Evolutionary conservation across 2,329 filamentous ascomycete genomes (phyloP).

Genomic region (Triangularia verruculosa): DNA sequence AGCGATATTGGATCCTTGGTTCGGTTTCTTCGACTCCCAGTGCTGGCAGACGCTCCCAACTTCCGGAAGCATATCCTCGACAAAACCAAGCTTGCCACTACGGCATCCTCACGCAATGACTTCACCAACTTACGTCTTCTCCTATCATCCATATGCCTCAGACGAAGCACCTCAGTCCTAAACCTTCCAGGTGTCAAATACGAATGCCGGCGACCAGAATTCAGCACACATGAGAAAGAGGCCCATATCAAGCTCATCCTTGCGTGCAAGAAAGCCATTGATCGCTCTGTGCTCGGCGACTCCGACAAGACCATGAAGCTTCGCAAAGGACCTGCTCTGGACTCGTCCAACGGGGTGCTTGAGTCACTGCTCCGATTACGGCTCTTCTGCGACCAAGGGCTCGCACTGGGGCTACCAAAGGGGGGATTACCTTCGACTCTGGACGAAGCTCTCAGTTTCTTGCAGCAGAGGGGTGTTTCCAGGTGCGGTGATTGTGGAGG

Average conservation of each 20-base stretch:
- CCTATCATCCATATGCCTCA: slow-evolving; percentile 7
- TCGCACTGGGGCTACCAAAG: not conserved
- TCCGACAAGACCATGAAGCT: not conserved
- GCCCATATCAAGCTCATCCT: not conserved
- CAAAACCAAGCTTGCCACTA: not conserved
- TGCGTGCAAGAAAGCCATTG: not conserved
- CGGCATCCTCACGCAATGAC: not conserved
- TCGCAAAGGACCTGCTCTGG: not conserved
- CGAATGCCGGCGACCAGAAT: not conserved
- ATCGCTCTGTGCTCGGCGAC: not conserved
- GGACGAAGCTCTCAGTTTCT: not conserved
- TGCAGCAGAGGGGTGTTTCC: not conserved
- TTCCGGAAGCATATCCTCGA: slow-evolving; percentile 7
- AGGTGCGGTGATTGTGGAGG: not conserved
- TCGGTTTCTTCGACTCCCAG: slow-evolving; percentile 6
- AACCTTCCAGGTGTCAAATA: not conserved
- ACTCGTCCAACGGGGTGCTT: not conserved
- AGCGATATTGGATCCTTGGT: slow-evolving; percentile 9
- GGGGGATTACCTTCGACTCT: not conserved
- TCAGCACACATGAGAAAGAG: not conserved
- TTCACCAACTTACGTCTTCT: slow-evolving; percentile 8
- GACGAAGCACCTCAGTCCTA: slow-evolving; percentile 7
- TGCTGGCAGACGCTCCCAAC: not conserved
- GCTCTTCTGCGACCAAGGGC: not conserved
- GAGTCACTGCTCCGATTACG: not conserved